Evolutionary conservation across 2,329 filamentous ascomycete genomes (phyloP).

Genomic region (Phyllosticta citribraziliensis): DNA sequence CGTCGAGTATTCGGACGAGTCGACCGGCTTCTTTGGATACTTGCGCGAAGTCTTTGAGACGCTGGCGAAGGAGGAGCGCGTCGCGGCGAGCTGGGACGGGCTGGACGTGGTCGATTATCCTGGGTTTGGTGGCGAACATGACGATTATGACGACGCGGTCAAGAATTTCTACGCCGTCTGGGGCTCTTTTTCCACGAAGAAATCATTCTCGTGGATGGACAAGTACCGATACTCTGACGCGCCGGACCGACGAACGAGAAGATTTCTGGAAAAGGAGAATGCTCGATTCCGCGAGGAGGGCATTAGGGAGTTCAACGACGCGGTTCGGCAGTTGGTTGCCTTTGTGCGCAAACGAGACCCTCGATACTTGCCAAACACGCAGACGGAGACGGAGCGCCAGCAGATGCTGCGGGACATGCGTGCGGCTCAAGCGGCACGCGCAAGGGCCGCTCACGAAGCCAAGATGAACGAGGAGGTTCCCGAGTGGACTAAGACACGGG

Average conservation of each 20-base stretch:
- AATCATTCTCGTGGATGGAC: slow-evolving; percentile 86
- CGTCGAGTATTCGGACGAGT: slow-evolving; percentile 70
- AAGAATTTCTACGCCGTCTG: slow-evolving; percentile 74
- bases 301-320: slow-evolving; percentile 82
- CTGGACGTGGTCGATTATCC: slow-evolving; percentile 59
- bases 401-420: slow-evolving; percentile 67
- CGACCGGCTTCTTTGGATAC: slow-evolving; percentile 76
- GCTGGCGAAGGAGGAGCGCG: slow-evolving; percentile 69
- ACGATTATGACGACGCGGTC: slow-evolving; percentile 66
- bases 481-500: slow-evolving; percentile 61
- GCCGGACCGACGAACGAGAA: slow-evolving; percentile 70
- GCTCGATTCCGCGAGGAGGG: slow-evolving; percentile 72
- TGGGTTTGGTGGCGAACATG: slow-evolving; percentile 67
- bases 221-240: slow-evolving; percentile 74
- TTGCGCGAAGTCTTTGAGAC: slow-evolving; percentile 68
- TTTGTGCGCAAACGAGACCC: slow-evolving; percentile 91
- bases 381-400: slow-evolving; percentile 73
- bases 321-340: slow-evolving; percentile 72
- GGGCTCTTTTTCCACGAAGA: slow-evolving; percentile 72
- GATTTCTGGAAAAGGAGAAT: slow-evolving; percentile 94
- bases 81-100: slow-evolving; percentile 60
- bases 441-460: slow-evolving; percentile 70
- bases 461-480: slow-evolving; percentile 60
- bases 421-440: slow-evolving; percentile 73
- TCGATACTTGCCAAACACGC: slow-evolving; percentile 65